Evolutionary conservation across 2,329 filamentous ascomycete species (phyloP).

Genomic region (Claviceps lovelessii): DNA sequence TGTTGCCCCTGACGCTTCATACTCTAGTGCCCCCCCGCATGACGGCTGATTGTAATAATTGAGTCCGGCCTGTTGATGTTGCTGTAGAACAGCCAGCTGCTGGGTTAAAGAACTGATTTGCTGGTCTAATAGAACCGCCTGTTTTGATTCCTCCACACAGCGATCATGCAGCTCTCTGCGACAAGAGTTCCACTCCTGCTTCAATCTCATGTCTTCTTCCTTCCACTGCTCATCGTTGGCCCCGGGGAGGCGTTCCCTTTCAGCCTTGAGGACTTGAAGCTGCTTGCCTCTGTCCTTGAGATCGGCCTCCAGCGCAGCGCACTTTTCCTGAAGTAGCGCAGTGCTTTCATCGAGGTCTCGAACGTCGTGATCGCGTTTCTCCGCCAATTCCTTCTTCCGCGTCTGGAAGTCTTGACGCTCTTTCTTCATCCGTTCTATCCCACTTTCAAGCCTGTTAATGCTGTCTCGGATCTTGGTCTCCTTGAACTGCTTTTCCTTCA

Average conservation of each 20-base stretch:
- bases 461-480: conserved; percentile 56
- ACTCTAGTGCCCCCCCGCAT: conserved; percentile 31
- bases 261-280: conserved; percentile 60
- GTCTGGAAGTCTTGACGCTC: conserved; percentile 39
- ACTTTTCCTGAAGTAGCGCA: conserved; percentile 47
- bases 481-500: conserved; percentile 56
- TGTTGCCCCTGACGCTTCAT: conserved; percentile 25
- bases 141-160: conserved; percentile 32
- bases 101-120: conserved; percentile 32
- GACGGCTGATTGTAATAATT: conserved; percentile 32
- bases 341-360: conserved; percentile 41
- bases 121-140: conserved; percentile 30
- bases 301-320: conserved; percentile 53
- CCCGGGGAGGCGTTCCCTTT: conserved; percentile 48
- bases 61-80: conserved; percentile 27
- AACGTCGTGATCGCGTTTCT: conserved; percentile 37
- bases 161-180: conserved; percentile 38
- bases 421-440: conserved; percentile 43
- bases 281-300: conserved; percentile 52
- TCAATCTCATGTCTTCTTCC: conserved; percentile 35
- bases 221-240: conserved; percentile 45
- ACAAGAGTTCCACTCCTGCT: conserved; percentile 40
- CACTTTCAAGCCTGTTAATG: conserved; percentile 52
- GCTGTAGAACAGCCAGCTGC: conserved; percentile 28
- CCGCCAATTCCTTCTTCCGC: conserved; percentile 36